Evolutionary conservation across 371 early-diverging fungal genomes (phyloP), one percentile per base, ranked within the genome.

Genomic region (Rhizopus sp.): DNA sequence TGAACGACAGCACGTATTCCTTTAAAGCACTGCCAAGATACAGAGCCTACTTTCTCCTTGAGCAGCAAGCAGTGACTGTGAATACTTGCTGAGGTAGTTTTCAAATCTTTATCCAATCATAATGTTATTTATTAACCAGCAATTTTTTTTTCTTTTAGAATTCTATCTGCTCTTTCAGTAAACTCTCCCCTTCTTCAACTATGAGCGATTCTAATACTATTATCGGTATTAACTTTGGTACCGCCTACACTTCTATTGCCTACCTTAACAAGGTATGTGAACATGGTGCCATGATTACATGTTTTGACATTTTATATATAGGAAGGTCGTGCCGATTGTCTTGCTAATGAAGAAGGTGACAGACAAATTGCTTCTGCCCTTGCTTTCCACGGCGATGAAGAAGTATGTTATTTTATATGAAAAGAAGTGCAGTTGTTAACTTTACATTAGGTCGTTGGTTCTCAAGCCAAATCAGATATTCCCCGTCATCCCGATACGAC

Each of bases 311-410:
- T 76, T 78, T 7, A 29, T 29, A 29, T 29, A 40, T 69, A 90
- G 83, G 91, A 91, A 67, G 90, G 89, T 62, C 84, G 87, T 64
- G 85, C 88, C 57, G 94, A 95, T 65, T 88, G 93, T 70, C 94
- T 97, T 69, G 97, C 98, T 66, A 96, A 97, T 81, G 95, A 93
- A 72, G 98, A 97, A 72, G 98, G 98, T 78, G 96, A 96, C 73
- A 84, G 96, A 68, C 89, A 91, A 76, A 95, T 95, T 64, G 93
- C 98, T 49, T 87, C 93, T 49, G 90, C 86, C 70, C 89, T 96
- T 54, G 94, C 95, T 63, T 94, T 93, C 85, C 86, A 91, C n/a
- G 91, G 88, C 50, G 88, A 89, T 53, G 96, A 96, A 69, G 92
- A 90, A 77, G 90, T 87, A 64, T 56, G 46, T 37, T 37, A 30